phyloP scores from a whole-genome alignment of 164 flowering plant species.

The Pachysandra terminalis region DNA sequence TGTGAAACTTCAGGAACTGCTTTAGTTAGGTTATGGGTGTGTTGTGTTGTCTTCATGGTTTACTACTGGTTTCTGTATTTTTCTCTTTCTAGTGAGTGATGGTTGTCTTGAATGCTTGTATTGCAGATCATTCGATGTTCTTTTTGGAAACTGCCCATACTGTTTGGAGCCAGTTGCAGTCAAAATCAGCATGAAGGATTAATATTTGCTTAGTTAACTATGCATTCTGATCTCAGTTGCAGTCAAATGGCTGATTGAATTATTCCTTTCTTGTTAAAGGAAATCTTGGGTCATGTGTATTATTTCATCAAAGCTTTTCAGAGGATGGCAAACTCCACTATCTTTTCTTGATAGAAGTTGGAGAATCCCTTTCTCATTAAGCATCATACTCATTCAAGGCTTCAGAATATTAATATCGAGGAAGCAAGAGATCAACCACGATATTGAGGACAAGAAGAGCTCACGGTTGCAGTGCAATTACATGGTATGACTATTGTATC shows the following conservation, averaged over 20 bases:
- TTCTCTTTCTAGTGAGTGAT: not conserved
- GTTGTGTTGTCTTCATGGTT: not conserved
- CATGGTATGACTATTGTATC: too few relatives aligned
- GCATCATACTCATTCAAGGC: not conserved
- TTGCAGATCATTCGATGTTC: slow-evolving; percentile 76
- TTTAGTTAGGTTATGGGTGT: too few relatives aligned
- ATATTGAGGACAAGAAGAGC: too few relatives aligned
- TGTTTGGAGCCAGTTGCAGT: slow-evolving; percentile 83
- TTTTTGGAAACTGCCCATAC: slow-evolving; percentile 87
- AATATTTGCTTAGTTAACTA: slow-evolving; percentile 1
- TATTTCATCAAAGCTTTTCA: not conserved
- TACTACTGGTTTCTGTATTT: not conserved
- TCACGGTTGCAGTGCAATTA: too few relatives aligned
- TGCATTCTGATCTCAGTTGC: not conserved
- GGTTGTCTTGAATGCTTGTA: slow-evolving; percentile 4
- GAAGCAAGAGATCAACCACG: too few relatives aligned
- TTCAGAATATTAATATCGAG: too few relatives aligned
- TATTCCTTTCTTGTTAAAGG: not conserved
- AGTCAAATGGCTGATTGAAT: not conserved
- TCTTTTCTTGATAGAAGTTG: not conserved
- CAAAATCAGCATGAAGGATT: slow-evolving; percentile 35
- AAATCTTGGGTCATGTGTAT: not conserved
- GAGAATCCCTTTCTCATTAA: not conserved
- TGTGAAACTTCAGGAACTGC: too few relatives aligned
- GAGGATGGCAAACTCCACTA: not conserved